These are phyloP conservation scores for Coffea canephora DNA, from an alignment of 257 asterid species.

Conservation along the genomic window DNA sequence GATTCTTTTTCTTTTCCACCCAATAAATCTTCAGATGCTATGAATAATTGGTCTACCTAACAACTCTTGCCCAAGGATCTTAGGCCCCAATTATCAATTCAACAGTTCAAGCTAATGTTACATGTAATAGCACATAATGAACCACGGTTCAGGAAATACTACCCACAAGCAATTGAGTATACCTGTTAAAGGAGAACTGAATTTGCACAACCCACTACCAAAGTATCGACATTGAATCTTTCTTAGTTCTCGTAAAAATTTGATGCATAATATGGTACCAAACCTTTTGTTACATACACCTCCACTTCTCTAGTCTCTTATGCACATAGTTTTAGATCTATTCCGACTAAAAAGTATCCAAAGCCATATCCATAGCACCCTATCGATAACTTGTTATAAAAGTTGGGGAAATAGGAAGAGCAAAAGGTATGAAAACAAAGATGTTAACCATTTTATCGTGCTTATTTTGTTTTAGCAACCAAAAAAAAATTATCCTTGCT, in stretches of 20 bases:
- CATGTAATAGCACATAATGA: background rate
- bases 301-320: too few relatives aligned
- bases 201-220: background rate
- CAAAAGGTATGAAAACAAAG: background rate
- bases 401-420: too few relatives aligned
- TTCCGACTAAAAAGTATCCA: too few relatives aligned
- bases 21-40: background rate
- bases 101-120: too few relatives aligned
- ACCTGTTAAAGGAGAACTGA: too few relatives aligned
- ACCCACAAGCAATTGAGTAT: too few relatives aligned
- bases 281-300: background rate
- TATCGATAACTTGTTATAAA: too few relatives aligned
- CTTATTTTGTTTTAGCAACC: background rate
- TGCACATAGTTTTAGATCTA: too few relatives aligned
- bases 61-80: background rate
- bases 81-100: background rate
- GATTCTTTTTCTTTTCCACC: background rate
- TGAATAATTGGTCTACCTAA: too few relatives aligned
- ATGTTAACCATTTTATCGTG: background rate
- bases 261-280: background rate
- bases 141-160: background rate
- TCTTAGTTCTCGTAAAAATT: too few relatives aligned
- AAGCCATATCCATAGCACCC: too few relatives aligned
- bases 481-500: too few relatives aligned
- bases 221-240: background rate